Base-by-base conservation (phyloP, 148 eudicot genomes). In the Polygonum aviculare region DNA sequence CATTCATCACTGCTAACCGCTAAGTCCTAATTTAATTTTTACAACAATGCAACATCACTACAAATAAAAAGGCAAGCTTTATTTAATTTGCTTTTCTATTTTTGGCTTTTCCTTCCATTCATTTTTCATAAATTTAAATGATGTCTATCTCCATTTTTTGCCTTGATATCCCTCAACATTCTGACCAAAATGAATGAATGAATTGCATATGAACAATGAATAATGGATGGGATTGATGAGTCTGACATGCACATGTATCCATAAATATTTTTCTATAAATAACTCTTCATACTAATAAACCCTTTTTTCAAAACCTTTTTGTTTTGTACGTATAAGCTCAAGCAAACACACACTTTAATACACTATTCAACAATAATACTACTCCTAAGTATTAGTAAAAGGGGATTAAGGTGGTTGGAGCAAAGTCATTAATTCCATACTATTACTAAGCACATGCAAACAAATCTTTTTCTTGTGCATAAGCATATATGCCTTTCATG, bases 111-210 rank as follows among this genome's bases (percentile, higher is more conserved):
- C 19, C 19, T 21, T 26, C 75, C 77, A 80, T 83, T 22, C 26
- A 60, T 22, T 60, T 22, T 22, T 38, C 16, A 33, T 67, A 67
- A 67, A 12, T 22, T 3, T 36, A 5, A n/a, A 36, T 35, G 14
- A 67, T 79, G 70, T 84, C 73, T 73, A 67, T 79, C 74, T 84
- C 73, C 69, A 57, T 69, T 51, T 71, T 49, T 73, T 49, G 55
- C 79, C 74, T 78, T 67, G 6, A 35, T 67, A 67, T 16, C 72
- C 72, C 40, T 36, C 60, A 36, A 48, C 26, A 63, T 77, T 76
- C 83, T 84, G 86, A 84, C 86, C 21, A 67, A 83, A 39, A 31
- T 76, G 78, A 76, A 76, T 76, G 78, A 59, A 76, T 62, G 72
- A 39, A 79, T 75, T 15, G 38, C 72, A 67, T 67, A 67, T 67